A percentile compares a stretch with the other conserved stretches of the same genome.
These are phyloP conservation scores for Trichoderma sp. DNA, from an alignment of 2,329 filamentous ascomycete genomes.

Conservation along the genomic window DNA sequence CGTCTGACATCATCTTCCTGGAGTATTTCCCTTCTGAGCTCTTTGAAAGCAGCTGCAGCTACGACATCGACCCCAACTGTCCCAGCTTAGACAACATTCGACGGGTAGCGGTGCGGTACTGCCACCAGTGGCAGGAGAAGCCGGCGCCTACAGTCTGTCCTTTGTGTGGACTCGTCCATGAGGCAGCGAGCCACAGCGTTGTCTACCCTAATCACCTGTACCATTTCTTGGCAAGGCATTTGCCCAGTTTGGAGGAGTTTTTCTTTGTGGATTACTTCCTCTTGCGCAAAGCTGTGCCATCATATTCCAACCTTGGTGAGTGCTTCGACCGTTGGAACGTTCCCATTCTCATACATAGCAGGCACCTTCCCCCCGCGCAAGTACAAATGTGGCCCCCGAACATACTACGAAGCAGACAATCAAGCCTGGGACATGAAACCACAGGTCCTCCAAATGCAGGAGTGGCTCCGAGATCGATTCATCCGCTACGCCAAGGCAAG, in stretches of 20 bases:
- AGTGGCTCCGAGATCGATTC: conserved; percentile 40
- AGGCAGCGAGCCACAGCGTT: conserved; percentile 24
- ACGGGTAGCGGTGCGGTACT: conserved; percentile 42
- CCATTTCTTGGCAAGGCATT: conserved; percentile 41
- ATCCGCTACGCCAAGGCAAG: conserved; percentile 36
- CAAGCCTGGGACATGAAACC: conserved; percentile 37
- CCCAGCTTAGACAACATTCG: conserved; percentile 33
- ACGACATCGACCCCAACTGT: conserved; percentile 30
- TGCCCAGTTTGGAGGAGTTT: conserved; percentile 42
- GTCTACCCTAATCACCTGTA: conserved; percentile 41
- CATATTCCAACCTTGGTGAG: neutral
- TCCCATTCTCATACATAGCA: neutral
- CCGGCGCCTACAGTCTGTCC: conserved; percentile 29
- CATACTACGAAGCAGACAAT: conserved; percentile 35
- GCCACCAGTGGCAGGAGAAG: conserved; percentile 40
- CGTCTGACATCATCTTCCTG: conserved; percentile 33
- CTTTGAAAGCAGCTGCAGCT: conserved; percentile 28
- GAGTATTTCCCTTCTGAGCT: conserved; percentile 34
- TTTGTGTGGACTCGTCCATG: conserved; percentile 34
- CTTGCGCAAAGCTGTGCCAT: conserved; percentile 27
- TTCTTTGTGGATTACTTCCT: conserved; percentile 46
- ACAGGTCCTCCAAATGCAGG: conserved; percentile 34
- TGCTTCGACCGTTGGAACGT: neutral
- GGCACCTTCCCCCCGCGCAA: neutral
- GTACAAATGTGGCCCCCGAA: conserved; percentile 23